phyloP scores from a whole-genome alignment of 495 filamentous ascomycete genomes.

The Elasticomyces elasticus region DNA sequence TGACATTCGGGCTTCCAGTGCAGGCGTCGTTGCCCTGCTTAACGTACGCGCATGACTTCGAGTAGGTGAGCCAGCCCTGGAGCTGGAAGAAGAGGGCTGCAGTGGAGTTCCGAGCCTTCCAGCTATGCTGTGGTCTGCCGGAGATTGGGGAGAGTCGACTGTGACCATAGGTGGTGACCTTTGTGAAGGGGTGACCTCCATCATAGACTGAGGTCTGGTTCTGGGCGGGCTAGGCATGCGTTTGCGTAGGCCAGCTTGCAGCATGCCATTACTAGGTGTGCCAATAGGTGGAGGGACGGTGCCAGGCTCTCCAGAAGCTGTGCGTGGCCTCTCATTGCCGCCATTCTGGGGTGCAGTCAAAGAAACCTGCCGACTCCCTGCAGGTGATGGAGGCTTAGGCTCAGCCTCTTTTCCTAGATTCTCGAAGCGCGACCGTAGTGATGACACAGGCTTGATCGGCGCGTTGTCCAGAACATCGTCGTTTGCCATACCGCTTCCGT shows the following conservation, averaged over 20 bases:
- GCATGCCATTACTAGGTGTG: background rate
- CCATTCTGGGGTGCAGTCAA: background rate
- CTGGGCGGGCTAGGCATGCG: slow-evolving; percentile 12
- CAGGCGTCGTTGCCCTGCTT: slow-evolving; percentile 43
- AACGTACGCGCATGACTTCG: slow-evolving; percentile 31
- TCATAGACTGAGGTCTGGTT: slow-evolving; percentile 38
- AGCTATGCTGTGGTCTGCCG: slow-evolving; percentile 33
- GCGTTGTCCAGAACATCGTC: slow-evolving; percentile 13
- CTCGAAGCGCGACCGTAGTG: slow-evolving; percentile 86
- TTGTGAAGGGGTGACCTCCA: slow-evolving; percentile 43
- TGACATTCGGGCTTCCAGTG: slow-evolving; percentile 31
- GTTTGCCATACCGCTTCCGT: too few relatives aligned
- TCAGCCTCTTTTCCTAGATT: slow-evolving; percentile 48
- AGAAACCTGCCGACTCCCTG: slow-evolving; percentile 36
- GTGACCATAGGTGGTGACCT: slow-evolving; percentile 58
- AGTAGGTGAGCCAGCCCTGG: slow-evolving; percentile 21
- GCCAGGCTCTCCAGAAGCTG: slow-evolving; percentile 4
- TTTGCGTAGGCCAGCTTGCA: slow-evolving; percentile 11
- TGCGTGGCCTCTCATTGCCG: slow-evolving; percentile 3
- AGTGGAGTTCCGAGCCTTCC: background rate
- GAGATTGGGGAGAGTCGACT: slow-evolving; percentile 66
- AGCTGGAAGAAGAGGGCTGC: background rate
- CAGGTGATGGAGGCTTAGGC: slow-evolving; percentile 28
- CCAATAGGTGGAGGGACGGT: background rate
- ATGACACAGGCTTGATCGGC: slow-evolving; percentile 63